Evolutionary conservation across 2,329 filamentous ascomycete genomes (phyloP).

Genomic region (Colletotrichum lupini): DNA sequence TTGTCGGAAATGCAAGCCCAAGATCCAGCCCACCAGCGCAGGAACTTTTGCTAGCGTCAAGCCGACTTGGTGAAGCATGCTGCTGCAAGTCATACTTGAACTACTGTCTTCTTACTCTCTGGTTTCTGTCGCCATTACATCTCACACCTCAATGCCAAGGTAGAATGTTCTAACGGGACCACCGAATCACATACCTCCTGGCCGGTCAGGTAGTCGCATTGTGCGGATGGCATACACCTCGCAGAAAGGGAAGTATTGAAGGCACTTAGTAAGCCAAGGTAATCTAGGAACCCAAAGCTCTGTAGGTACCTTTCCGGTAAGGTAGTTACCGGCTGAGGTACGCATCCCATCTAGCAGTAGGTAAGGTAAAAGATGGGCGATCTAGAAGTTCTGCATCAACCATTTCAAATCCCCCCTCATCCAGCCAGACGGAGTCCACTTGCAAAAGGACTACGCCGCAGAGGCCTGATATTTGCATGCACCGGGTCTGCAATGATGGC

Average conservation of each 20-base stretch:
- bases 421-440: neutral
- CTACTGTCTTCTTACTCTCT: neutral
- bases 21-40: neutral
- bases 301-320: too few species aligned
- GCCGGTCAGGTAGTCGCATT: too few species aligned
- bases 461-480: neutral
- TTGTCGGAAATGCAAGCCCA: neutral
- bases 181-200: too few species aligned
- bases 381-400: neutral
- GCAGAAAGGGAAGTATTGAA: too few species aligned
- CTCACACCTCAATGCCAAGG: neutral
- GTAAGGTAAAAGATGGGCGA: neutral
- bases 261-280: too few species aligned
- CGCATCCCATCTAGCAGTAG: too few species aligned
- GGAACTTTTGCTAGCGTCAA: neutral
- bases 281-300: too few species aligned
- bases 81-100: neutral
- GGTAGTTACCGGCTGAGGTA: too few species aligned
- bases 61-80: neutral
- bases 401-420: too few species aligned
- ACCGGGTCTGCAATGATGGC: neutral
- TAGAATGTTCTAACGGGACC: neutral
- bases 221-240: too few species aligned
- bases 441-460: neutral
- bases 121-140: neutral